phyloP scores from a whole-genome alignment of 2,329 filamentous ascomycete genomes.

The Trichoderma guizhouense region DNA sequence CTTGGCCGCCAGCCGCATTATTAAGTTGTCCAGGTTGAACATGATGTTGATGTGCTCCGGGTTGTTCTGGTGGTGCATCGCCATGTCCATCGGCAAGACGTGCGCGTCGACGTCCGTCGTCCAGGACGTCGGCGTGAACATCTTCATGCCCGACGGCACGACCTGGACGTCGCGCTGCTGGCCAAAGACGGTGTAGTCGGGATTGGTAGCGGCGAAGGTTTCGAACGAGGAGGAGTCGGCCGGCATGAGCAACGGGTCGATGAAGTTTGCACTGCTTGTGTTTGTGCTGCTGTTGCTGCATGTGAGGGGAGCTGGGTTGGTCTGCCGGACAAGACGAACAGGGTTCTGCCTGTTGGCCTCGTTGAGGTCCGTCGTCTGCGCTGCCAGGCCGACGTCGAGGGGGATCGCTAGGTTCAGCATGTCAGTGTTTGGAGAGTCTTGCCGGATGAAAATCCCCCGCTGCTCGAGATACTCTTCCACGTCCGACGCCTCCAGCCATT shows the following conservation, averaged over 20 bases:
- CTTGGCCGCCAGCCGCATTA: slow-evolving; percentile 1
- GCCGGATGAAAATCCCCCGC: slow-evolving; percentile 7
- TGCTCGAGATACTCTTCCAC: slow-evolving; percentile 18
- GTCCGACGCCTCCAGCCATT: slow-evolving; percentile 15
- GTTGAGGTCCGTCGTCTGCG: neutral
- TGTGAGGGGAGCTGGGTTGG: neutral
- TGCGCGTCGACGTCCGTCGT: neutral
- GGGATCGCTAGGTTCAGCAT: neutral
- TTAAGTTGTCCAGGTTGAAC: slow-evolving; percentile 7
- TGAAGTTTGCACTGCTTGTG: neutral
- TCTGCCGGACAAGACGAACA: neutral
- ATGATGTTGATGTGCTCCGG: slow-evolving; percentile 8
- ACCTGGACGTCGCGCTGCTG: neutral
- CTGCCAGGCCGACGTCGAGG: neutral
- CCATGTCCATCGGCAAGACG: neutral
- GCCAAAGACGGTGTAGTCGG: slow-evolving; percentile 2
- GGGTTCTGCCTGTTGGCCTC: neutral
- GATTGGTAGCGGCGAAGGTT: neutral
- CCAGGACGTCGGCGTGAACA: neutral
- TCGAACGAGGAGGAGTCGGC: neutral
- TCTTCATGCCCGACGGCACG: neutral
- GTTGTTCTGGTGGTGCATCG: neutral
- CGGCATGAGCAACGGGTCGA: neutral
- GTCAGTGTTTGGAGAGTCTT: neutral
- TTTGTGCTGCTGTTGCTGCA: too few relatives aligned